Base-by-base conservation (phyloP, 2,329 filamentous ascomycete species). In the Ophiostoma novo-ulmi region DNA sequence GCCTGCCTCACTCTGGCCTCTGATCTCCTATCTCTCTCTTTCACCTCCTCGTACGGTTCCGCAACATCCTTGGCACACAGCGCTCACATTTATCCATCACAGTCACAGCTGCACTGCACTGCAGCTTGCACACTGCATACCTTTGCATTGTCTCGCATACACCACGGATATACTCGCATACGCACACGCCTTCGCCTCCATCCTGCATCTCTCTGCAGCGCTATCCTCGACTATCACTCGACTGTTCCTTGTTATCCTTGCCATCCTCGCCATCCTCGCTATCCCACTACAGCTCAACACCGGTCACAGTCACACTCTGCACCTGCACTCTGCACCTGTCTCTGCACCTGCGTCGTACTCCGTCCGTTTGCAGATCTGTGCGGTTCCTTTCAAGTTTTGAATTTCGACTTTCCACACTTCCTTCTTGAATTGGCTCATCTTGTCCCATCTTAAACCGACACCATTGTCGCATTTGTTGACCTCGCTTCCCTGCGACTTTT, bases 301-400 rank as follows among this genome's bases (percentile, higher is more conserved):
- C 26, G 1, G 58, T 63, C 58, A 63, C 26, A 36, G 58, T 63
- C 58, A 63, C 58, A 63, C 58, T 63, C 58, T 63, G 35, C 58
- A 63, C 58, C 58, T 35, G 58, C 55, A 61, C 55, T 61, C 58
- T 63, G 58, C 58, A 63, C 58, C 58, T 61, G 55, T 3, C 31
- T 31, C 31, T 31, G 31, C 31, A 31, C 31, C 31, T 31, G 31
- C 31, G 31, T 31, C 31, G 31, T 31, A 31, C 31, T 31, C 31
- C 31, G 31, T 61, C 44, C 17, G 17, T 8, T 3, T 58, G 58
- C 26, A 35, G 22, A 63, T 63, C 58, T 35, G 26, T 63, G 58
- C 26, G 22, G 44, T 48, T 7, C 58, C 26, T 17, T 35, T 35
- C 58, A 14, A 14, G 31, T 31, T 26, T n/a, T 48, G 6, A 31